Evolutionary conservation across 73 alveolate species (phyloP).

Genomic region (Paramecium primaurelia): DNA sequence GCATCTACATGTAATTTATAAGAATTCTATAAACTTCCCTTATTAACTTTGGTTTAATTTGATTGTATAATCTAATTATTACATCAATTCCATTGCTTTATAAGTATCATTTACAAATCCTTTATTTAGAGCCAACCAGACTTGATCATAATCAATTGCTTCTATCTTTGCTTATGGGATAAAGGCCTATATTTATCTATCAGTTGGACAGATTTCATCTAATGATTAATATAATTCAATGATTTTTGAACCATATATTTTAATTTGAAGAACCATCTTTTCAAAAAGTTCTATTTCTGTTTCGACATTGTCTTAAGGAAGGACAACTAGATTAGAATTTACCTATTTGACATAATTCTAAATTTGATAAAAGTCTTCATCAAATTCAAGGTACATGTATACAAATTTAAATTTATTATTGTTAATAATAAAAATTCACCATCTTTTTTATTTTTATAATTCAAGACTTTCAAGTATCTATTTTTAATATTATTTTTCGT

Average conservation of each 20-base stretch:
- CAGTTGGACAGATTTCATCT: slow-evolving; percentile 50
- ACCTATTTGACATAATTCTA: neutral
- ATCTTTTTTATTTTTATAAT: neutral
- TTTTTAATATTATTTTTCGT: neutral
- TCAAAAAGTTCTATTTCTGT: slow-evolving; percentile 3
- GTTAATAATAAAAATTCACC: neutral
- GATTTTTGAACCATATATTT: slow-evolving; percentile 34
- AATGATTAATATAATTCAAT: slow-evolving; percentile 34
- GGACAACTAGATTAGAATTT: neutral
- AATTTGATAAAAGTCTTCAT: slow-evolving; percentile 32
- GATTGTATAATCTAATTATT: neutral
- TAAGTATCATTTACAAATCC: slow-evolving; percentile 10
- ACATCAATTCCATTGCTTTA: slow-evolving; percentile 23
- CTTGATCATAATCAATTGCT: slow-evolving; percentile 3
- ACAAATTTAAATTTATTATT: neutral
- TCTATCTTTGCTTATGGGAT: neutral
- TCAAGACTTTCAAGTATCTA: neutral
- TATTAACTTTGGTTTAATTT: neutral
- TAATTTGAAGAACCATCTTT: neutral
- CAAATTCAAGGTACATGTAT: slow-evolving; percentile 14
- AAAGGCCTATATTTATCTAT: neutral
- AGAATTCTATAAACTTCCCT: neutral
- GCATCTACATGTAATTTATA: neutral
- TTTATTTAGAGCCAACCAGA: slow-evolving; percentile 15
- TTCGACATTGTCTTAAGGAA: neutral